Percentiles rank a stretch among this genome's conserved stretches.
phyloP scores from a whole-genome alignment of 2,329 filamentous ascomycete species.

The Metarhizium humberi region DNA sequence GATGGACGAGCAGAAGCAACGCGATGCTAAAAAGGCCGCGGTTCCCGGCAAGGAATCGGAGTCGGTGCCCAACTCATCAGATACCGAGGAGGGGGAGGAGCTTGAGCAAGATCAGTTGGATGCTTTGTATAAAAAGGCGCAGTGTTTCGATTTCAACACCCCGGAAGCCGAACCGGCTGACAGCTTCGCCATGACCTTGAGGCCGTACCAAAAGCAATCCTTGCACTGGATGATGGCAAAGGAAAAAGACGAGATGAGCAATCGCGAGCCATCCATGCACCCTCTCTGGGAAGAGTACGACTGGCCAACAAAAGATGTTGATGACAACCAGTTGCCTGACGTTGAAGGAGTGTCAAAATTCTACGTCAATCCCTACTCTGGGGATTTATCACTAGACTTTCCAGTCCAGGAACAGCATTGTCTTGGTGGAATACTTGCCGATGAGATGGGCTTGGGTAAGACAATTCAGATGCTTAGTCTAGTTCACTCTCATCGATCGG shows the following conservation, averaged over 20 bases:
- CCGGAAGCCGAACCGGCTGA: slow-evolving; percentile 75
- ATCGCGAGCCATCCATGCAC: slow-evolving; percentile 78
- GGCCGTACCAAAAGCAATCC: slow-evolving; percentile 92
- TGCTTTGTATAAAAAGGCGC: slow-evolving; percentile 86
- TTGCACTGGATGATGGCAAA: slow-evolving; percentile 95
- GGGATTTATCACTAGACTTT: slow-evolving; percentile 84
- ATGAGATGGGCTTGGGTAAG: slow-evolving; percentile 97
- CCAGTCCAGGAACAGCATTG: slow-evolving; percentile 92
- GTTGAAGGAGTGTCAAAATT: slow-evolving; percentile 64
- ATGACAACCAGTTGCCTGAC: slow-evolving; percentile 63
- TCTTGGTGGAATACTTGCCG: slow-evolving; percentile 83
- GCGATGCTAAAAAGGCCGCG: slow-evolving; percentile 32
- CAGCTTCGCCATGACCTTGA: slow-evolving; percentile 72
- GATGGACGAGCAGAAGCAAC: slow-evolving; percentile 67
- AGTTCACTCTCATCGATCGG: slow-evolving; percentile 71
- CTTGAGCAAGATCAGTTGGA: slow-evolving; percentile 94
- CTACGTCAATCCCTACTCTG: slow-evolving; percentile 95
- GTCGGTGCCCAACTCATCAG: slow-evolving; percentile 51
- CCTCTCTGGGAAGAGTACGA: slow-evolving; percentile 93
- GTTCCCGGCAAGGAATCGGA: slow-evolving; percentile 20
- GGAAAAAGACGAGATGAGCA: slow-evolving; percentile 68
- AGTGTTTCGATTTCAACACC: slow-evolving; percentile 91
- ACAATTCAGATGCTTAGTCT: slow-evolving; percentile 98
- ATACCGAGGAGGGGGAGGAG: slow-evolving; percentile 77
- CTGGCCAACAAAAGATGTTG: slow-evolving; percentile 81